Evolutionary conservation across 2,329 filamentous ascomycete genomes (phyloP), one percentile per base, ranked within the genome.

Genomic region (Calonectria ilicicola): DNA sequence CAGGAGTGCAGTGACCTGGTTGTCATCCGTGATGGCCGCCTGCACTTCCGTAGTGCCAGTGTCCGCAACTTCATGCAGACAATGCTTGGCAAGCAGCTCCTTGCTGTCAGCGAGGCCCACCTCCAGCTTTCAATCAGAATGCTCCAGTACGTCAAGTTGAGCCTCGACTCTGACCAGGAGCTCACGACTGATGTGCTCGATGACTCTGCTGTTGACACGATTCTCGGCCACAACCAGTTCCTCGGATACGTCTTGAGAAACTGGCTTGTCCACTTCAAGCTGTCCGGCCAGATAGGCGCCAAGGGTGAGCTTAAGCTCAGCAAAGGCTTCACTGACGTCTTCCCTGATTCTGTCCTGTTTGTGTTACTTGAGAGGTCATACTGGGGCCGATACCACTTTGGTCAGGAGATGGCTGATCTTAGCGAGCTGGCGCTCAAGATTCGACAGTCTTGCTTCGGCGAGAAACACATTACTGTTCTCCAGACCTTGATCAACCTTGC

Each of bases 401-500:
- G 74, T 0, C 56, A 76, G 9, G 78, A 80, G 7, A 75, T 81
- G 0, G 72, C 83, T 17, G 76, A 78, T 6, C 77, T 79, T 4
- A 80, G 84, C 32, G 80, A 83, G 29, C 75, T 85, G 3, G 79
- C 82, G 1, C 80, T 85, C 9, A 81, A 78, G 10, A 80, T 85
- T 42, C 81, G 83, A 6, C 79, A 82, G 49, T 71, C 81, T 3
- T 83, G 82, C 64, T 83, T 85, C 29, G 82, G 82, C 5, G 80
- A 83, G 70, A 80, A 83, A 69, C 82, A 84, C 47, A 68, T 78
- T 7, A 75, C 80, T 0, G 83, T 85, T 0, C 75, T 85, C 6
- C 84, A 85, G 76, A 83, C 75, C 6, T 74, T 85, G 35, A 82
- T 85, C 40, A 80, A 81, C 6, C 79, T 86, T 27, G 84, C 83